These are phyloP conservation scores for Ceratobasidium sp. DNA, from an alignment of 1,284 basidiomycete species.

Conservation along the genomic window DNA sequence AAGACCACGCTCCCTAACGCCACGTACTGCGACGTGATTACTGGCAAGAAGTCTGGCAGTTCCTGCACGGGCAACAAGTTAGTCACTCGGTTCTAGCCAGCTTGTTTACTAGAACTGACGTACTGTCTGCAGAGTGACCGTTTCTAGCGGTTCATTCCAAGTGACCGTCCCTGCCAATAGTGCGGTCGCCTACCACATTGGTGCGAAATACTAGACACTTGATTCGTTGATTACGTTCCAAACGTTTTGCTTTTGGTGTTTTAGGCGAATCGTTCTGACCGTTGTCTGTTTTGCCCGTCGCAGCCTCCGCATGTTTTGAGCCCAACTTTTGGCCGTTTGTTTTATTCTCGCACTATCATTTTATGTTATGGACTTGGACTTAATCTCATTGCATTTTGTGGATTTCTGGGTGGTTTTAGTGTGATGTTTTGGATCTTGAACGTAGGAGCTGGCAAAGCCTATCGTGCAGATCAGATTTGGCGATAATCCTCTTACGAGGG, in stretches of 20 bases:
- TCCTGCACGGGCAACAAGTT: conserved; percentile 63
- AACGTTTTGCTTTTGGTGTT: not conserved
- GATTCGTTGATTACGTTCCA: not conserved
- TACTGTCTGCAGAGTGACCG: conserved; percentile 55
- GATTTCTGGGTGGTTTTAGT: not conserved
- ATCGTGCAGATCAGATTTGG: too few species aligned
- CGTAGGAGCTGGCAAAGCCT: too few species aligned
- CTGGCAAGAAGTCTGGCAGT: conserved; percentile 51
- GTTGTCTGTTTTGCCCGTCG: too few species aligned
- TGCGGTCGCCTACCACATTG: conserved; percentile 67
- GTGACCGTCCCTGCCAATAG: conserved; percentile 61
- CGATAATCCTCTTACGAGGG: too few species aligned
- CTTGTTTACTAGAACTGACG: not conserved
- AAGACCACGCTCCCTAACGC: conserved; percentile 63
- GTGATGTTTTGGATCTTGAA: too few species aligned
- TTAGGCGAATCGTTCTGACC: not conserved
- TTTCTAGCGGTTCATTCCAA: conserved; percentile 61
- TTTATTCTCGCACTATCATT: not conserved
- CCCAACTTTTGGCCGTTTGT: too few species aligned
- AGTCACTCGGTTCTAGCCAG: conserved; percentile 45
- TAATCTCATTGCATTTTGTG: not conserved
- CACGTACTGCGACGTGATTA: conserved; percentile 69
- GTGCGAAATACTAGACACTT: conserved; percentile 47
- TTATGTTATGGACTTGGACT: not conserved
- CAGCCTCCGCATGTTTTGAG: too few species aligned